Base-by-base conservation (phyloP, 2,329 filamentous ascomycete species). In the Kalmusia sp. region DNA sequence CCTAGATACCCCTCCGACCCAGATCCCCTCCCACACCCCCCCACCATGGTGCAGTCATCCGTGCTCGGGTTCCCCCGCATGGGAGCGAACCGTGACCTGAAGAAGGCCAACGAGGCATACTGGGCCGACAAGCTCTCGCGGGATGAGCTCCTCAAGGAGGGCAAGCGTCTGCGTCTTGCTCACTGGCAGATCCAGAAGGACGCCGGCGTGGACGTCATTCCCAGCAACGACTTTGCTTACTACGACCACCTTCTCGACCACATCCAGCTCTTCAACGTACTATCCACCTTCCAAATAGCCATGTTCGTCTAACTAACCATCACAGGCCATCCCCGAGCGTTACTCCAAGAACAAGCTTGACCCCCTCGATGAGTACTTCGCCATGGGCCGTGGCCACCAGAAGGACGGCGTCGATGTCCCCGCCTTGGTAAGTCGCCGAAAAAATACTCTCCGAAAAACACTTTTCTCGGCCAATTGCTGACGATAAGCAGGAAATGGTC, bases 101-200 rank as follows among this genome's bases (percentile, higher is more conserved):
- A 99, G 90, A 99, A 99, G 88, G 95, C 95, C 76, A 99, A 93
- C 67, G 95, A 99, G 82, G 92, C 93, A 78, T 99, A 89, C 82
- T 99, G 95, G 95, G 89, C 82, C 73, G 93, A 90, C 79, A 99
- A 98, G 85, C 84, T 96, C 78, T 93, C 91, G 62, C 91, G 93
- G 75, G 87, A 90, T 61, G 92, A 96, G 60, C 91, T 99, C 68
- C 84, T 98, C 67, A 85, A 87, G 58, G 95, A 98, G 87, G 95
- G 90, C 78, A 98, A 98, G 91, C 88, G 92, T 77, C 91, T 99
- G 57, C 91, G 95, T 83, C 85, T 93, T 66, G 92, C 89, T 73
- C 95, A 99, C 87, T 99, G 95, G 95, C 92, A 96, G 84, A 96
- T 99, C 82, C 95, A 99, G 85, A 93, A 99, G 86, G 88, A 96